Base-by-base conservation (phyloP, 176 grass and related monocot species). In the Carex scoparia region DNA sequence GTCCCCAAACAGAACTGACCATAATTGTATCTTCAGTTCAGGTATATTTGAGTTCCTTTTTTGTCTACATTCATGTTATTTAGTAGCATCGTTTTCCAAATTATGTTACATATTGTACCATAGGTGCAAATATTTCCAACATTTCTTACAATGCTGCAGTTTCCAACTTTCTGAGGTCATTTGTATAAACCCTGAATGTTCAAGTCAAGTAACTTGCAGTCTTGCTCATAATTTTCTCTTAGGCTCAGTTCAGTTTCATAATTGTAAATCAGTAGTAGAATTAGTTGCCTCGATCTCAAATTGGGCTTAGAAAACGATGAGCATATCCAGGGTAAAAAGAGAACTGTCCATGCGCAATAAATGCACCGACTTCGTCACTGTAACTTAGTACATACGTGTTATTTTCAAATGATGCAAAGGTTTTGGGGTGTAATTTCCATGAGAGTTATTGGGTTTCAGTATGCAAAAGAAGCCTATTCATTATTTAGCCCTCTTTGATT, bases 11-110 rank as follows among this genome's bases (percentile, higher is more conserved):
- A 83, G 95, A 98, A 81, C 87, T 98, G 55, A 98, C 95, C 81
- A 90, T 94, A 51, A 92, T 94, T 55, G 95, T 84, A 79, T 98
- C 95, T 65, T 98, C 95, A 61, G 91, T 98, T 87, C 95, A 98
- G 89, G 95, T 93, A 88, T 10, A 31, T 83, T 69, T 85, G 32
- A 79, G 16, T 40, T 90, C 37, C 75, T 90, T 77, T 77, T 68
- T 16, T 33, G 49, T 33, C 51, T 55, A 56, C 3, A 14, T 70
- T 16, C 33, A 16, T 38, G 35, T 70, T 13, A 70, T 70, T 42
- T 38, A 40, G 18, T 16, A n/a, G 35, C 15, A 42, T 70, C 67
- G 3, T 70, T 70, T 16, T 77, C 13, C 23, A 32, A 77, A 77
- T 56, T 56, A 31, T 2, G 13, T 33, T 32, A 31, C 27, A 9